Base-by-base conservation (phyloP, 177 flowering plant species). In the Vitis hybrid region DNA sequence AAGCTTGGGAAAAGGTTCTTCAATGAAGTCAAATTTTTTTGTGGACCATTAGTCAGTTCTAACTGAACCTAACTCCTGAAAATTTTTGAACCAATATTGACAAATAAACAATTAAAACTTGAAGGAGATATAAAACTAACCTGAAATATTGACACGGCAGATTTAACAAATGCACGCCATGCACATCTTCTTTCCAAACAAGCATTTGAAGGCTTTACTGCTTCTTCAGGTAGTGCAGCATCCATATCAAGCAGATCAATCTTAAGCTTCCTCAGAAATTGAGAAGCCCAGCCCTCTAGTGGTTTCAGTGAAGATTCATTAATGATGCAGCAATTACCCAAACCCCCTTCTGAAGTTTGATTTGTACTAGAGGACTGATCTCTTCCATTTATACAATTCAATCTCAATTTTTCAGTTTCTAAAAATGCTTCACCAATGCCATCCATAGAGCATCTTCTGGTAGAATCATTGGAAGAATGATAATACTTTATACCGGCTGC, bases 231-330 rank as follows among this genome's bases (percentile, higher is more conserved):
- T 13, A 96, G 84, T 7, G 91, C 98, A 75, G 95, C 95, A 65
- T 96, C 99, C 84, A 96, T 91, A 57, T 96, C 98, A 71, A 96
- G 96, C 60, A 95, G 73, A 76, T 84, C 86, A 64, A 87, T 86
- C 82, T 91, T 96, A 8, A 96, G 92, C 55, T 71, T 84, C 74
- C 89, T 84, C 3, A 82, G 64, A 70, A 95, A 84, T 60, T 82
- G 91, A 75, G 83, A 85, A 60, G 62, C 82, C 68, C 80, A 84
- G 30, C 94, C 99, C 48, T 70, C 82, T 64, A 91, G 64, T 54
- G 91, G 90, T 75, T 82, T 88, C 75, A 85, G 74, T 70, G 98
- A 91, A 60, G 86, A 78, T 74, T 82, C 85, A 6, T 91, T 90
- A 11, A 89, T 80, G 40, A 78, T 78, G 78, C 84, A 87, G 67